These are phyloP conservation scores for Rhodomyrtus psidioides DNA, from an alignment of 441 rosid genomes.

Conservation along the genomic window DNA sequence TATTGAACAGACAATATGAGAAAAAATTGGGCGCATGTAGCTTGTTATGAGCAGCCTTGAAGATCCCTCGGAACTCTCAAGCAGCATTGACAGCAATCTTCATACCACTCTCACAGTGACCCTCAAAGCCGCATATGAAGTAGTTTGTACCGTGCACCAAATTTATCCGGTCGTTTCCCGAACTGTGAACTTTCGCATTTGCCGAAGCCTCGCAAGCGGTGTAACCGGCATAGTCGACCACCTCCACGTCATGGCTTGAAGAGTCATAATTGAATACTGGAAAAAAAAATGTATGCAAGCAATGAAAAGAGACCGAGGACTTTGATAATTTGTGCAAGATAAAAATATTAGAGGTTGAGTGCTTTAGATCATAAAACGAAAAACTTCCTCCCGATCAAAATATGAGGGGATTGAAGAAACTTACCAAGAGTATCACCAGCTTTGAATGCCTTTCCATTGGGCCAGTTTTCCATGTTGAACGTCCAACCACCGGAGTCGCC, in stretches of 20 bases:
- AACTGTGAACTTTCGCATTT: conserved; percentile 18
- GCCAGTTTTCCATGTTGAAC: conserved; percentile 28
- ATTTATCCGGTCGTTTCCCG: conserved; percentile 51
- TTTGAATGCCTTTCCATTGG: conserved; percentile 29
- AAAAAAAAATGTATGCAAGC: background rate
- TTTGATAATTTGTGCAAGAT: background rate
- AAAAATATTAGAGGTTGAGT: background rate
- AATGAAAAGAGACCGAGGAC: background rate
- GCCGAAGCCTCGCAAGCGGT: conserved; percentile 23
- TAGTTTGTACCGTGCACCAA: conserved; percentile 38
- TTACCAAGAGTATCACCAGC: conserved; percentile 49
- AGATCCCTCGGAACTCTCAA: conserved; percentile 4
- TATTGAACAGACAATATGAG: background rate
- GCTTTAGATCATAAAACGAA: background rate
- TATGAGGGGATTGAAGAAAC: background rate
- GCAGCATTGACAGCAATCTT: conserved; percentile 50
- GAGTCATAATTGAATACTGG: conserved; percentile 56
- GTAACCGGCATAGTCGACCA: conserved; percentile 32
- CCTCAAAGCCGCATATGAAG: conserved; percentile 37
- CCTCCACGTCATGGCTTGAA: conserved; percentile 38
- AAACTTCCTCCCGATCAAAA: background rate
- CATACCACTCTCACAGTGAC: conserved; percentile 48
- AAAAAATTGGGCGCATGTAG: background rate
- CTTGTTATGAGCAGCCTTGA: background rate
- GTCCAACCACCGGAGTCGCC: conserved; percentile 39